Evolutionary conservation across 73 alveolate genomes (phyloP).

Genomic region (Paraurostyla sp.): DNA sequence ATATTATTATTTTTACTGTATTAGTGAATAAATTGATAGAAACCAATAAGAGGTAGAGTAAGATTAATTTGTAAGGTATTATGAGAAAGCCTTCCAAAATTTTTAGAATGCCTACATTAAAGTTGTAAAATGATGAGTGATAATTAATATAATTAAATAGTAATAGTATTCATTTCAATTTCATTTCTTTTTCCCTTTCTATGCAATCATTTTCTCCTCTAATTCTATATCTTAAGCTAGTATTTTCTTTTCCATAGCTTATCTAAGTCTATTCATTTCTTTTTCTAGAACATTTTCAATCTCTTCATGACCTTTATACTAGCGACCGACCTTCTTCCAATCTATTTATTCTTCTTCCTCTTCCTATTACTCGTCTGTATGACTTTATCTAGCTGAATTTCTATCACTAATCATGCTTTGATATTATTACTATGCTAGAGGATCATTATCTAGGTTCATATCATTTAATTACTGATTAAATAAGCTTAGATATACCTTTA

Average conservation of each 20-base stretch:
- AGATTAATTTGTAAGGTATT: not conserved
- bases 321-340: constrained; percentile 60
- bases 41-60: not conserved
- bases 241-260: constrained; percentile 59
- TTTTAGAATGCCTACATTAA: not conserved
- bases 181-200: constrained; percentile 42
- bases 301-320: constrained; percentile 5
- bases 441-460: not conserved
- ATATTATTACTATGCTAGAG: not conserved
- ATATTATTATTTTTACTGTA: not conserved
- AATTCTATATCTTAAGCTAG: constrained; percentile 44
- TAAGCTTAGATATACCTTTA: not conserved
- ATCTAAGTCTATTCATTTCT: constrained; percentile 61
- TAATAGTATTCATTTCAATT: not conserved
- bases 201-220: constrained; percentile 32
- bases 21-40: not conserved
- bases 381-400: not conserved
- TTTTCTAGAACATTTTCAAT: constrained; percentile 53
- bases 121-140: not conserved
- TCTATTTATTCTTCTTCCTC: constrained; percentile 40
- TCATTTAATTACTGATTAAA: not conserved
- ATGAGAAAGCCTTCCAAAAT: too few relatives aligned
- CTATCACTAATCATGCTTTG: not conserved
- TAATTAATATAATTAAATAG: not conserved
- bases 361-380: not conserved